A percentile compares a stretch with the other conserved stretches of the same genome.
Conservation (phyloP, 495 filamentous ascomycete genomes). For the Parathielavia hyrcaniae region DNA sequence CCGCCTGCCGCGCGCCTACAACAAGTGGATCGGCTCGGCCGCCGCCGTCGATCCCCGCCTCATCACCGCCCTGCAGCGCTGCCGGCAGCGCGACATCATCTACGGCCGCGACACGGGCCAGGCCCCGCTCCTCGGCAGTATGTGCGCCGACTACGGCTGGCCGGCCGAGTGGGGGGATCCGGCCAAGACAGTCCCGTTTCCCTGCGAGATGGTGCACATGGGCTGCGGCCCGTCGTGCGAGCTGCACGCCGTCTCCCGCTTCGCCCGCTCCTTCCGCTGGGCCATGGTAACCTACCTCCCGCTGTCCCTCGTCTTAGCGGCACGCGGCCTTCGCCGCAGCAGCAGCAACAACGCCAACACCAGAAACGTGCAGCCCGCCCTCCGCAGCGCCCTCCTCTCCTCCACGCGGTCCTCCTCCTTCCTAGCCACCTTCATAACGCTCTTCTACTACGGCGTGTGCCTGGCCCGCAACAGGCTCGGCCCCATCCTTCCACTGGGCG, state of each 20-base stretch:
- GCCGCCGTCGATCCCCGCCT: slow-evolving; percentile 76
- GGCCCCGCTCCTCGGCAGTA: slow-evolving; percentile 59
- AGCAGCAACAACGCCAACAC: slow-evolving; percentile 15
- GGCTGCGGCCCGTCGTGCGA: slow-evolving; percentile 72
- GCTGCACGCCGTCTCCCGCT: slow-evolving; percentile 65
- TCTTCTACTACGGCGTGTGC: slow-evolving; percentile 89
- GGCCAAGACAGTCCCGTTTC: slow-evolving; percentile 62
- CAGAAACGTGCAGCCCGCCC: slow-evolving; percentile 31
- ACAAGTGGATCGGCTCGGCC: slow-evolving; percentile 75
- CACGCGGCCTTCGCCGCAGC: not conserved
- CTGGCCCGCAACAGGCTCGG: slow-evolving; percentile 75
- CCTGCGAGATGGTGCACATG: slow-evolving; percentile 86
- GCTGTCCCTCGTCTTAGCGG: slow-evolving; percentile 63
- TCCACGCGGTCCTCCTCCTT: slow-evolving; percentile 73
- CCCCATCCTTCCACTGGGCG: slow-evolving; percentile 50
- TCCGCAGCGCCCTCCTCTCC: slow-evolving; percentile 49
- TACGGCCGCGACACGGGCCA: slow-evolving; percentile 79
- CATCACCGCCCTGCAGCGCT: slow-evolving; percentile 64
- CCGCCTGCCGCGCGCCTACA: slow-evolving; percentile 67
- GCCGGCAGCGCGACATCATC: slow-evolving; percentile 54
- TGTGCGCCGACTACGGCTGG: slow-evolving; percentile 69
- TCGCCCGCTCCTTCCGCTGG: slow-evolving; percentile 64
- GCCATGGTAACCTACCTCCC: slow-evolving; percentile 77
- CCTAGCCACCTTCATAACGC: slow-evolving; percentile 69
- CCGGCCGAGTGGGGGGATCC: slow-evolving; percentile 75